Percentiles rank a stretch among this genome's conserved stretches.
Evolutionary conservation across 495 filamentous ascomycete species (phyloP).

Genomic region (Lophiotrema nucula): DNA sequence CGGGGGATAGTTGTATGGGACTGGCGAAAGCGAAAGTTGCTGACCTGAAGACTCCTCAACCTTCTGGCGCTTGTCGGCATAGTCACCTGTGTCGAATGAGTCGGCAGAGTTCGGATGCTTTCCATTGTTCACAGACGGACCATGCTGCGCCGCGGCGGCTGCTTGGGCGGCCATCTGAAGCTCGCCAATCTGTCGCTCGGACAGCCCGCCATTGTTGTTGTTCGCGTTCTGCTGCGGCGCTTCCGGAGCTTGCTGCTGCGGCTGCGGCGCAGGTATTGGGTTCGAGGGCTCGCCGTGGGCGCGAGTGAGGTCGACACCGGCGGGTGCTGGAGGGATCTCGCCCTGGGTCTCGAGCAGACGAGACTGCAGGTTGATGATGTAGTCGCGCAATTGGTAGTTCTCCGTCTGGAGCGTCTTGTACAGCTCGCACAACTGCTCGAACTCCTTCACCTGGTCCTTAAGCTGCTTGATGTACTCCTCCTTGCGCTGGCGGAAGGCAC

Average conservation of each 20-base stretch:
- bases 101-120: conserved; percentile 31
- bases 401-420: conserved; percentile 76
- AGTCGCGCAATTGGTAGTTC: conserved; percentile 86
- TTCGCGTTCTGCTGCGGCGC: conserved; percentile 4
- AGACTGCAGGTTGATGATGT: conserved; percentile 85
- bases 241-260: neutral
- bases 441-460: conserved; percentile 83
- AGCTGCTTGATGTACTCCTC: conserved; percentile 97
- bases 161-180: conserved; percentile 35
- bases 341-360: conserved; percentile 81
- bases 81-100: conserved; percentile 25
- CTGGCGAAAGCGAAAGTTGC: conserved; percentile 18
- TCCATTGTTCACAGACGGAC: conserved; percentile 26
- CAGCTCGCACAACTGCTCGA: conserved; percentile 63
- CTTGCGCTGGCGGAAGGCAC: conserved; percentile 96
- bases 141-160: conserved; percentile 28
- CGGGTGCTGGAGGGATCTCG: conserved; percentile 79
- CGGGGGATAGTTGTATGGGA: conserved; percentile 6
- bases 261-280: conserved; percentile 16
- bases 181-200: conserved; percentile 33
- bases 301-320: conserved; percentile 55
- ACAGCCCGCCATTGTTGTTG: conserved; percentile 29
- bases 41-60: conserved; percentile 20
- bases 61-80: conserved; percentile 34
- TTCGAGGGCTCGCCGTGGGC: conserved; percentile 32